A percentile compares a stretch with the other conserved stretches of the same genome.
Conservation (phyloP, 257 asterid genomes). For the Solanum microdontum region DNA sequence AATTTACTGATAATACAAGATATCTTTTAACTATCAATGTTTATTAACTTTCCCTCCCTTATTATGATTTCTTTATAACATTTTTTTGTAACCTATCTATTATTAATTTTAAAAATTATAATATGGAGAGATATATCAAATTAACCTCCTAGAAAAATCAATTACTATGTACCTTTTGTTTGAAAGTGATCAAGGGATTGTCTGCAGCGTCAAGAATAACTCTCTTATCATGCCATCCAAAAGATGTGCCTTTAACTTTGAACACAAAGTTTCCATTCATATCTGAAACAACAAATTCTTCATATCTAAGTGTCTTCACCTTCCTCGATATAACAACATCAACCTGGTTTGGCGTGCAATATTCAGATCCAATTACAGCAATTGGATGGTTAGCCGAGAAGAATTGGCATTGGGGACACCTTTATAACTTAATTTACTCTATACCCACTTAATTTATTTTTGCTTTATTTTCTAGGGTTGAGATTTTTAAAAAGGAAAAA, state of each 20-base stretch:
- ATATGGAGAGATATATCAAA: not conserved
- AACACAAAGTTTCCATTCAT: conserved; percentile 21
- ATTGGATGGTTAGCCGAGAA: not conserved
- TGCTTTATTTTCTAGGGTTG: no score
- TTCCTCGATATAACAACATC: conserved; percentile 13
- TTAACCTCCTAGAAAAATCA: not conserved
- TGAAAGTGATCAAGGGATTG: conserved; percentile 22
- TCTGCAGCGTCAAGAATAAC: conserved; percentile 21
- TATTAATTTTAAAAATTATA: no score
- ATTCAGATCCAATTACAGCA: conserved; percentile 17
- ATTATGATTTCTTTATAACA: not conserved
- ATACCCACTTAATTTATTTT: no score
- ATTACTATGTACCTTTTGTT: not conserved
- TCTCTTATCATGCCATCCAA: not conserved
- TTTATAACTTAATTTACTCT: no score
- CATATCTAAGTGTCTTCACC: not conserved
- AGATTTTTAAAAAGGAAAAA: no score
- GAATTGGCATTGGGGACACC: no score
- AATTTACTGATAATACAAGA: no score
- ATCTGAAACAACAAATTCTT: conserved; percentile 9
- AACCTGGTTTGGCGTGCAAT: conserved; percentile 9
- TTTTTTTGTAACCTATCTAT: no score
- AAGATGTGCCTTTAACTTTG: conserved; percentile 7
- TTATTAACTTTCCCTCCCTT: not conserved
- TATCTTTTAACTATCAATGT: no score